Percentiles rank a stretch among this genome's conserved stretches.
Evolutionary conservation across 2,329 filamentous ascomycete genomes (phyloP).

Genomic region (Diaporthe sp.): DNA sequence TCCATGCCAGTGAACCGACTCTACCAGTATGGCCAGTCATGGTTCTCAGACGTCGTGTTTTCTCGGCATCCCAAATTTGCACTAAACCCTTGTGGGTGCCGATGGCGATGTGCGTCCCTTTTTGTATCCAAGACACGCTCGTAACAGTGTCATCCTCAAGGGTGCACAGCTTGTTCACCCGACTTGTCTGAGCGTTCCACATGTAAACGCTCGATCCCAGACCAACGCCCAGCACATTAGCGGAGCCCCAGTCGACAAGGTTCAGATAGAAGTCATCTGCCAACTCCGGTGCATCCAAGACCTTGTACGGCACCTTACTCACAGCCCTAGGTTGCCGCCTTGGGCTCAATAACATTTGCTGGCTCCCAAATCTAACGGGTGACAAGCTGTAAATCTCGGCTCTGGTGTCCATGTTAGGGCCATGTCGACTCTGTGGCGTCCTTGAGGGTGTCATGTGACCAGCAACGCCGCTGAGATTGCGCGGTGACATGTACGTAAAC

Average conservation of each 20-base stretch:
- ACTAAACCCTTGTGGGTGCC: constrained; percentile 95
- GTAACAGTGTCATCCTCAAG: constrained; percentile 94
- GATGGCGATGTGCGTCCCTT: constrained; percentile 95
- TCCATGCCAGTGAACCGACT: constrained; percentile 96
- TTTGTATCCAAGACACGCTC: constrained; percentile 98
- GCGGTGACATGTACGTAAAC: constrained; percentile 89
- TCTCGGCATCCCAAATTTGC: constrained; percentile 97
- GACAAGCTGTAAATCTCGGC: constrained; percentile 97
- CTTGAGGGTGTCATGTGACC: constrained; percentile 91
- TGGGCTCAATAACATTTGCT: constrained; percentile 92
- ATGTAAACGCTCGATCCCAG: constrained; percentile 95
- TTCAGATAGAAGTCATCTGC: constrained; percentile 99
- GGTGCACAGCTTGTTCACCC: constrained; percentile 94
- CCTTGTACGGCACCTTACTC: constrained; percentile 97
- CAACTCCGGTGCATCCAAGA: constrained; percentile 94
- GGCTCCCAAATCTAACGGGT: constrained; percentile 91
- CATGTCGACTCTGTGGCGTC: constrained; percentile 89
- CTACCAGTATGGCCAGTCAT: constrained; percentile 97
- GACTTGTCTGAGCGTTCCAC: constrained; percentile 94
- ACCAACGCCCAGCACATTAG: constrained; percentile 93
- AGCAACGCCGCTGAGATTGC: constrained; percentile 76
- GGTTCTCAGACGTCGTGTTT: constrained; percentile 85
- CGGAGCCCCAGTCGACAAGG: constrained; percentile 96
- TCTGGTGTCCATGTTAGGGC: constrained; percentile 87
- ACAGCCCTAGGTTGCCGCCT: constrained; percentile 90